A percentile compares a stretch with the other conserved stretches of the same genome.
phyloP scores from a whole-genome alignment of 2,329 filamentous ascomycete genomes.

The Phoma sp. region DNA sequence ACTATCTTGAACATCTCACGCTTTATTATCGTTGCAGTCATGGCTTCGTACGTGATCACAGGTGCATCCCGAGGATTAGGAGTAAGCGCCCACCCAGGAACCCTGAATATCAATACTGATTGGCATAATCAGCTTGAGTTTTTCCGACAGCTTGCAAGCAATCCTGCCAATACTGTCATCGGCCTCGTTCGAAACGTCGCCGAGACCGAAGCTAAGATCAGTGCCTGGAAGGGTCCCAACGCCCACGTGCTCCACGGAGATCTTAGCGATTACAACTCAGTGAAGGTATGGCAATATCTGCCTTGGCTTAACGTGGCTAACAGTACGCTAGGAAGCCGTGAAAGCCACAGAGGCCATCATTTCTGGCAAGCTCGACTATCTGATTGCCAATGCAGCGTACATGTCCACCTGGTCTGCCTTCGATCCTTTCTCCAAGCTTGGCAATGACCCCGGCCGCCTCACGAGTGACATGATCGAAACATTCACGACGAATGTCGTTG shows the following conservation, averaged over 20 bases:
- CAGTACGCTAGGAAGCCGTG: background rate
- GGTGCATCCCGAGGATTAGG: background rate
- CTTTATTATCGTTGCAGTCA: background rate
- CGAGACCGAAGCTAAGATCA: background rate
- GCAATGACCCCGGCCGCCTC: background rate
- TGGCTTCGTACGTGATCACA: background rate
- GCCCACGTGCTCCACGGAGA: background rate
- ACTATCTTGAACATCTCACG: background rate
- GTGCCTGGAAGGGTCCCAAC: background rate
- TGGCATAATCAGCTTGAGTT: background rate
- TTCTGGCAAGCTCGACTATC: background rate
- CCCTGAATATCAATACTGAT: background rate
- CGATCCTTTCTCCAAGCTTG: background rate
- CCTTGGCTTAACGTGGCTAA: background rate
- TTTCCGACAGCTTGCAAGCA: background rate
- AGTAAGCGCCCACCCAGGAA: background rate
- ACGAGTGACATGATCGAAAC: slow-evolving; percentile 17
- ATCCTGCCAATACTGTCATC: background rate
- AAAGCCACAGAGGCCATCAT: background rate
- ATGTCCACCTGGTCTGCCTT: background rate
- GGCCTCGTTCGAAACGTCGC: background rate
- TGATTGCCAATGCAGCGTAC: background rate
- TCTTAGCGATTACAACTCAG: background rate
- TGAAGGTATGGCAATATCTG: background rate
- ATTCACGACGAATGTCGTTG: slow-evolving; percentile 38